Evolutionary conservation across 176 grass and related monocot genomes (phyloP).

Genomic region (Dendrocalamus sinicus): DNA sequence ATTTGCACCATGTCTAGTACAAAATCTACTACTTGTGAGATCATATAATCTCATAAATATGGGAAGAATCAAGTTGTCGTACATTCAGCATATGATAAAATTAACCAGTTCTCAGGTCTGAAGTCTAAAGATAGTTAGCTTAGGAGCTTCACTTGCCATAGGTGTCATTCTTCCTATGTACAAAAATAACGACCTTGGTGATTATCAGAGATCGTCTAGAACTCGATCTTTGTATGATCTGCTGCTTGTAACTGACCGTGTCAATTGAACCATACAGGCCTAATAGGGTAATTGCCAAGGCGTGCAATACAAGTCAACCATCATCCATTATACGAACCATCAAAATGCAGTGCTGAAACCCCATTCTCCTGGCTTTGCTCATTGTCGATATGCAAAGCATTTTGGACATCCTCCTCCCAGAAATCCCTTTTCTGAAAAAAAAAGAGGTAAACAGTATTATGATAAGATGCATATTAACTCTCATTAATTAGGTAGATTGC

Average conservation of each 20-base stretch:
- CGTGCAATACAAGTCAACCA: constrained; percentile 13
- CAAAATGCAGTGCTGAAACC: constrained; percentile 49
- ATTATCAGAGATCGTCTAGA: constrained; percentile 39
- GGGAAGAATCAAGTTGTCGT: constrained; percentile 45
- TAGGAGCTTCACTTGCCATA: constrained; percentile 44
- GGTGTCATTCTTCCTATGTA: constrained; percentile 49
- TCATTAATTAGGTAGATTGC: constrained; percentile 1
- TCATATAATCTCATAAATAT: constrained; percentile 24
- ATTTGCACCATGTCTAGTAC: constrained; percentile 62
- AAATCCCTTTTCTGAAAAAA: constrained; percentile 55
- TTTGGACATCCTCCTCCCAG: constrained; percentile 74
- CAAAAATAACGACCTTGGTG: constrained; percentile 48
- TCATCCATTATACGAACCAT: constrained; percentile 38
- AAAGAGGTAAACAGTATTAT: constrained; percentile 18
- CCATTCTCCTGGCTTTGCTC: constrained; percentile 52
- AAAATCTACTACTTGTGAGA: constrained; percentile 41
- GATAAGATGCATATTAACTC: constrained; percentile 45
- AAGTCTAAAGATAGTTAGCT: constrained; percentile 51
- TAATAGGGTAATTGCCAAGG: background rate
- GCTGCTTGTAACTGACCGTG: constrained; percentile 45
- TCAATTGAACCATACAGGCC: background rate
- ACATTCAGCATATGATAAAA: constrained; percentile 43
- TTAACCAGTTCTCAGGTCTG: constrained; percentile 45
- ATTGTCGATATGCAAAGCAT: constrained; percentile 42
- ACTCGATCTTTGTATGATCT: constrained; percentile 42